A percentile compares a stretch with the other conserved stretches of the same genome.
Evolutionary conservation across 768 basidiomycete genomes (phyloP).

Genomic region (Pulveroboletus sp.): DNA sequence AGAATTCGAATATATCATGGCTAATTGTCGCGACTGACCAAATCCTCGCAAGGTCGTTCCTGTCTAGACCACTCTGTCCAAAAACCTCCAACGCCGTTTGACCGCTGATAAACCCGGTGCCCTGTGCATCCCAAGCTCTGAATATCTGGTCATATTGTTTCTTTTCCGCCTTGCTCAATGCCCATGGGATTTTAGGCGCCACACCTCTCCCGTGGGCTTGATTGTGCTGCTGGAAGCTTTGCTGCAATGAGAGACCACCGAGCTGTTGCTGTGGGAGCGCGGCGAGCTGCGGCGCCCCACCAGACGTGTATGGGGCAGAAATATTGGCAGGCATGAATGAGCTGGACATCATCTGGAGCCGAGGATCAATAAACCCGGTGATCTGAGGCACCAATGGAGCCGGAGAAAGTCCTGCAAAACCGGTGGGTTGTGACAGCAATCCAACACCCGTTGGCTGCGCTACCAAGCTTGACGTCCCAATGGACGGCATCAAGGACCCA

Average conservation of each 20-base stretch:
- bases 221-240: constrained; percentile 85
- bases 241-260: constrained; percentile 60
- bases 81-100: constrained; percentile 87
- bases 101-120: constrained; percentile 82
- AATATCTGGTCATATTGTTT: constrained; percentile 97
- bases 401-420: constrained; percentile 44
- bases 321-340: constrained; percentile 83
- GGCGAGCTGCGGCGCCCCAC: constrained; percentile 60
- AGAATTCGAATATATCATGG: not conserved
- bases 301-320: constrained; percentile 53
- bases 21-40: constrained; percentile 55
- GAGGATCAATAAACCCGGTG: constrained; percentile 80
- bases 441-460: constrained; percentile 23
- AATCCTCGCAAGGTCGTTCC: constrained; percentile 87
- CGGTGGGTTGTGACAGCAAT: constrained; percentile 31
- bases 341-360: constrained; percentile 83
- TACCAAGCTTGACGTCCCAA: constrained; percentile 9
- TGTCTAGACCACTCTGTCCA: constrained; percentile 83
- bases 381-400: constrained; percentile 61
- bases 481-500: constrained; percentile 20
- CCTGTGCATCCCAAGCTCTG: constrained; percentile 86
- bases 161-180: constrained; percentile 82
- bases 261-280: constrained; percentile 50
- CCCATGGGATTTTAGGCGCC: constrained; percentile 77
- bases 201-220: constrained; percentile 63